phyloP scores from a whole-genome alignment of 345 rosid species.

The Combretum micranthum region DNA sequence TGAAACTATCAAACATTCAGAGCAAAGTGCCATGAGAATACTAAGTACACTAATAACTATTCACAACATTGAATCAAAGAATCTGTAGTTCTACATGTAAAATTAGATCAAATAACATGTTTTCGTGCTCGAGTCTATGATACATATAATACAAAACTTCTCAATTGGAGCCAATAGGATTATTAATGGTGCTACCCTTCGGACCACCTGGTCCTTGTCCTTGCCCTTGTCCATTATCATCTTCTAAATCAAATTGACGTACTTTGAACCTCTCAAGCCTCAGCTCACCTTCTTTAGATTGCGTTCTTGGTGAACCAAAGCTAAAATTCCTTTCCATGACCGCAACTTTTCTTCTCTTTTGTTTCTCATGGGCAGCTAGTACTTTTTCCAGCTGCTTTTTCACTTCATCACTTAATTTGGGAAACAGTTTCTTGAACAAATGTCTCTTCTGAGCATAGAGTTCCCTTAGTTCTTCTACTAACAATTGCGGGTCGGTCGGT shows the following conservation, averaged over 20 bases:
- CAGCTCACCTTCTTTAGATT: constrained; percentile 2
- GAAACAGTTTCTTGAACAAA: constrained; percentile 21
- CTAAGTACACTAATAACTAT: too few species aligned
- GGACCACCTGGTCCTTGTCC: too few species aligned
- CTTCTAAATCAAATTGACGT: constrained; percentile 5
- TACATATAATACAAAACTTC: too few species aligned
- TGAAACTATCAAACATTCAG: too few species aligned
- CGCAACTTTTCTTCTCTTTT: background rate
- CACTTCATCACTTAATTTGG: constrained; percentile 15
- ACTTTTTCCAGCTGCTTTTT: constrained; percentile 7
- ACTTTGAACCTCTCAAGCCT: constrained; percentile 24
- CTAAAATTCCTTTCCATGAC: constrained; percentile 22
- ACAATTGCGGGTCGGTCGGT: constrained; percentile 21
- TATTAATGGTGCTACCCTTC: too few species aligned
- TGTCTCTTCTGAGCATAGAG: constrained; percentile 17
- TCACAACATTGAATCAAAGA: too few species aligned
- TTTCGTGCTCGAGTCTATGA: too few species aligned
- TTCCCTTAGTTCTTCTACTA: constrained; percentile 23
- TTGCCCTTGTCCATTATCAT: background rate
- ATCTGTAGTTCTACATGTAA: too few species aligned
- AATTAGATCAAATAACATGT: too few species aligned
- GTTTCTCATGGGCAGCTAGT: background rate
- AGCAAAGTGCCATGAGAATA: too few species aligned
- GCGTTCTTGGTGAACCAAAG: constrained; percentile 15
- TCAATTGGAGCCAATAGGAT: too few species aligned